Base-by-base conservation (phyloP, 352 stramenopile species). In the Peronospora destructor region DNA sequence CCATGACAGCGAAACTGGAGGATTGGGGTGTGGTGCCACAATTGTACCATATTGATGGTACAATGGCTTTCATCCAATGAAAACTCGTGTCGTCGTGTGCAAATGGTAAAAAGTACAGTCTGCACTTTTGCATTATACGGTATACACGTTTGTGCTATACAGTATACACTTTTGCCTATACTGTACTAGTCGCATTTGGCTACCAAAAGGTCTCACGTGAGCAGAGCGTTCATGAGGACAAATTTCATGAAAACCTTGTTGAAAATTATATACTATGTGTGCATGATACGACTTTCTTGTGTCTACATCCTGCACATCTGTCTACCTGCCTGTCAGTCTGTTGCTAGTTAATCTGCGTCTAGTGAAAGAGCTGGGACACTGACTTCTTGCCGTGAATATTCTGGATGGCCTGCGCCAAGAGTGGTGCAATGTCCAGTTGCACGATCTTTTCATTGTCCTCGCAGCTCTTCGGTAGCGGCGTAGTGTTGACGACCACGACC, bases 331-430 rank as follows among this genome's bases (percentile, higher is more conserved):
- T 62, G 48, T 16, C 43, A 60, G 59, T 19, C 36, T 39, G 7
- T 55, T 33, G 28, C 19, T 38, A 52, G 33, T 56, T 17, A 14
- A 19, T 52, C 7, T 46, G 49, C 38, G 37, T 67, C 64, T 98
- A 98, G 69, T 98, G 98, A 76, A 99, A 99, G 25, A 99, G 86
- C 66, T 97, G 96, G 29, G 96, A 99, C 51, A 99, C 97, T 62
- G 93, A 98, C 77, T 99, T 98, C 75, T 98, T 99, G 66, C 95
- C 87, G 79, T 99, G 96, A 70, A 99, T 99, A 74, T 98, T 98
- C 73, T 97, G 96, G 65, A 99, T 99, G n/a, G 96, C 95, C 63
- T 99, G 91, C 12, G 96, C 96, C 26, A 99, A 71, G 1, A 99
- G 77, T 38, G 95, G 96, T 21, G 94, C 96, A 21, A 99, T 98